A percentile compares a stretch with the other conserved stretches of the same genome.
Evolutionary conservation across 192 early-diverging fungal species (phyloP).

Genomic region (Podila epicladia): DNA sequence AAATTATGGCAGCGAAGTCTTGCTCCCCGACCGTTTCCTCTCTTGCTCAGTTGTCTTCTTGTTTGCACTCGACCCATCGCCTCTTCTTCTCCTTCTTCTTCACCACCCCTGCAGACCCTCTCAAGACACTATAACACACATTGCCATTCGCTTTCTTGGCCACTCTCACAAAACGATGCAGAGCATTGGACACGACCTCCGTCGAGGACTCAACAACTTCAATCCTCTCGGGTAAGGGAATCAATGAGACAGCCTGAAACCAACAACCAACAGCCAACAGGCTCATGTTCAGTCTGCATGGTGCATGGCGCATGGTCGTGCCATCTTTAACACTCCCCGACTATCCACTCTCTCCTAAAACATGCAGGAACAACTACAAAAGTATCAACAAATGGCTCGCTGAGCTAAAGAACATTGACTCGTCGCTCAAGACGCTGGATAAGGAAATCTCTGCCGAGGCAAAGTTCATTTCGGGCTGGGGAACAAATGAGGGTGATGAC

Average conservation of each 20-base stretch:
- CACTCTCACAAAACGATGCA: constrained; percentile 19
- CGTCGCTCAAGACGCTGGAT: constrained; percentile 39
- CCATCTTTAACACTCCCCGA: background rate
- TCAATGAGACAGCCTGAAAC: background rate
- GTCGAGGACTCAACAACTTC: constrained; percentile 49
- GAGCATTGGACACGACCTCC: constrained; percentile 49
- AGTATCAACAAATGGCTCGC: constrained; percentile 53
- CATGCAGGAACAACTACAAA: constrained; percentile 38
- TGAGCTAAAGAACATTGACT: constrained; percentile 50
- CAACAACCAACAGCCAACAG: background rate
- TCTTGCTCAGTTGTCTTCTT: background rate
- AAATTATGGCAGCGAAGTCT: background rate
- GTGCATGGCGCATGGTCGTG: too few species aligned
- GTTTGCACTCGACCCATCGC: background rate
- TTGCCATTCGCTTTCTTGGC: background rate
- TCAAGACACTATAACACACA: background rate
- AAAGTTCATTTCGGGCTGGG: constrained; percentile 46
- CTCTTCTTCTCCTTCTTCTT: background rate
- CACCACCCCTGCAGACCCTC: background rate
- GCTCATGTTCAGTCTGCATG: background rate
- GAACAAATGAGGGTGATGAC: constrained; percentile 47
- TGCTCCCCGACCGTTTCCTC: background rate
- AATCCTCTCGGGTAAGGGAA: constrained; percentile 21
- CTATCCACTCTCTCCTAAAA: background rate
- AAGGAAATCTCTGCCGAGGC: constrained; percentile 41